phyloP scores from a whole-genome alignment of 1,139 yeast genomes.

The Hemisphaericaspora xylanilytica region DNA sequence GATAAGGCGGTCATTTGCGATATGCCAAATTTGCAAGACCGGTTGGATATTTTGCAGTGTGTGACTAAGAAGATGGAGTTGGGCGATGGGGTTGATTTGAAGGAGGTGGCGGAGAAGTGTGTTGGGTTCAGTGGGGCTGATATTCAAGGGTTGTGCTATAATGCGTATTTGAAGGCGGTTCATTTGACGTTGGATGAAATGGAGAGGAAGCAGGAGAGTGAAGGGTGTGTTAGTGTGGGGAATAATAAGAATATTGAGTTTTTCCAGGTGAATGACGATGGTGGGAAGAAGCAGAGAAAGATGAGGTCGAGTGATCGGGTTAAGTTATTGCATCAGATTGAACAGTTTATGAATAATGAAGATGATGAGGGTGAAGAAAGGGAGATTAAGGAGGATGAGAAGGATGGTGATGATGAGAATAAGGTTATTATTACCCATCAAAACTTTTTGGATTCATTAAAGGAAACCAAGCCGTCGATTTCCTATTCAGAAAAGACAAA shows the following conservation, averaged over 20 bases:
- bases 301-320: slow-evolving; percentile 47
- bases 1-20: slow-evolving; percentile 91
- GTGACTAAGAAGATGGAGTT: slow-evolving; percentile 58
- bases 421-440: slow-evolving; percentile 42
- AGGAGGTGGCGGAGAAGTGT: slow-evolving; percentile 56
- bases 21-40: slow-evolving; percentile 69
- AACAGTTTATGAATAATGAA: slow-evolving; percentile 27
- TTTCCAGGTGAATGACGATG: slow-evolving; percentile 33
- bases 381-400: slow-evolving; percentile 8
- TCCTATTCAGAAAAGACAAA: slow-evolving; percentile 69
- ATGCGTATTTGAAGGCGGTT: slow-evolving; percentile 88
- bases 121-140: slow-evolving; percentile 94
- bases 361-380: slow-evolving; percentile 9
- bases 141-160: slow-evolving; percentile 86
- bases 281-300: slow-evolving; percentile 25
- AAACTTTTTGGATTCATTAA: slow-evolving; percentile 63
- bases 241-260: slow-evolving; percentile 27
- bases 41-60: slow-evolving; percentile 69
- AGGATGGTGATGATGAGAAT: slow-evolving; percentile 12
- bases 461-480: slow-evolving; percentile 84
- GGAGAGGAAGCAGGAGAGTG: slow-evolving; percentile 29
- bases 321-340: slow-evolving; percentile 46
- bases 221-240: slow-evolving; percentile 15
- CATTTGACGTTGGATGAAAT: slow-evolving; percentile 62
- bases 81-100: slow-evolving; percentile 50